Evolutionary conservation across 805 yeast genomes (phyloP), one percentile per base, ranked within the genome.

Genomic region (Hagleromyces aurorensis): DNA sequence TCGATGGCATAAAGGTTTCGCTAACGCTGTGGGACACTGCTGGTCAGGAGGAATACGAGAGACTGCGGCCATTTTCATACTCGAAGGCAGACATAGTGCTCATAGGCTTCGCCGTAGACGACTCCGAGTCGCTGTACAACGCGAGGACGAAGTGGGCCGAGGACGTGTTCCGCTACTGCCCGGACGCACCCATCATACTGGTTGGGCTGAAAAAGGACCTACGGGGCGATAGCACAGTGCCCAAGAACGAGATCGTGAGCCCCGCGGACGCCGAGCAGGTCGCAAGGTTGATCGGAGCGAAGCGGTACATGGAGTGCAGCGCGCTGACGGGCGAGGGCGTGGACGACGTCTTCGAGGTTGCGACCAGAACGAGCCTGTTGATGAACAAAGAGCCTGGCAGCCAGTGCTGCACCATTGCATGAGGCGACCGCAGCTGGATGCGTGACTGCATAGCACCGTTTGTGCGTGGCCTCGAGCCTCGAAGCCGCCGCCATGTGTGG

Each of bases 11-110:
- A 43, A 80, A 91, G 10, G 94, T 86, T 3, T 79, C 85, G 40
- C 59, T 86, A 33, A 87, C 94, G 2, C 60, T 86, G 15, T 86
- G 96, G 96, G 96, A 86, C 53, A 86, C 96, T 1, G 96, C 96
- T 4, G 96, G 96, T 3, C 96, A 86, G 59, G 96, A 86, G 61
- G 96, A 86, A 57, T 86, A 86, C 52, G 96, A 86, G 44, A 63
- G 96, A 36, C 62, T 87, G 35, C 70, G 96, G 38, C 96, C 96
- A 1, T 62, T 87, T 41, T 80, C 94, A 13, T 87, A 87, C 50
- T 72, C 87, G 7, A 79, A 83, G 46, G 93, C 96, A 2, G 82
- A 87, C 55, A 81, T 83, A 33, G 78, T 87, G 30, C 61, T 86
- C 32, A 78, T 86, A 31, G 96, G 89, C 0, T 87, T 82, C 59